Base-by-base conservation (phyloP, 2,329 filamentous ascomycete species). In the Colletotrichum orchidophilum region DNA sequence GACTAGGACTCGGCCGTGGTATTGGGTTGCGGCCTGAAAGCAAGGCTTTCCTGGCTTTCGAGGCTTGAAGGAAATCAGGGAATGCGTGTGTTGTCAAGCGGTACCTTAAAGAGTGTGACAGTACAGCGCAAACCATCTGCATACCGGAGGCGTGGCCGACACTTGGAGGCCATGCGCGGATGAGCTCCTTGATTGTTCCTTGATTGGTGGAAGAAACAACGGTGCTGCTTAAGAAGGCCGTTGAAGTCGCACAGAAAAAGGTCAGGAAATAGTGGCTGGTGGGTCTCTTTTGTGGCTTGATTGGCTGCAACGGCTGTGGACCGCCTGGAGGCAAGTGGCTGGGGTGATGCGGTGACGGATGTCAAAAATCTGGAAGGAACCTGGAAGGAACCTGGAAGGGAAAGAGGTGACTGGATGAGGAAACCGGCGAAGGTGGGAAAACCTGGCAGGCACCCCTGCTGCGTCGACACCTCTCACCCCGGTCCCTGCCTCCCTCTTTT, bases 401-500 rank as follows among this genome's bases (percentile, higher is more conserved):
- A 27, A 60, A 9, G 58, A 49, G 33, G n/a, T 33, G 39, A 59
- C 42, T 59, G 55, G 50, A 55, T 18, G 15, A 26, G 12, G 13
- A 24, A 27, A 18, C 39, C 24, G 21, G n/a, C 27, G 13, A 24
- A 13, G 29, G 18, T 29, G 39, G 1, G 9, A 60, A 66, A 66
- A 66, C 50, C 35, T 67, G 57, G 63, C 31, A 27, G 63, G 67
- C 29, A 61, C 39, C 35, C 55, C 35, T 60, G 67, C n/a, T 12
- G 18, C 6, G 7, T 31, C 24, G 49, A 4, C 13, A 42, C 29
- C 21, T 46, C 57, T 31, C 18, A 13, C 31, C 67, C 67, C 31
- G 55, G 42, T 68, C 63, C 68, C 68, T 58, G 63, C 68, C 68
- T 53, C 39, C 50, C 39, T 71, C 31, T 58, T 67, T 71, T 70